phyloP scores from a whole-genome alignment of 371 early-diverging fungal genomes.

The Capniomyces stellatus region DNA sequence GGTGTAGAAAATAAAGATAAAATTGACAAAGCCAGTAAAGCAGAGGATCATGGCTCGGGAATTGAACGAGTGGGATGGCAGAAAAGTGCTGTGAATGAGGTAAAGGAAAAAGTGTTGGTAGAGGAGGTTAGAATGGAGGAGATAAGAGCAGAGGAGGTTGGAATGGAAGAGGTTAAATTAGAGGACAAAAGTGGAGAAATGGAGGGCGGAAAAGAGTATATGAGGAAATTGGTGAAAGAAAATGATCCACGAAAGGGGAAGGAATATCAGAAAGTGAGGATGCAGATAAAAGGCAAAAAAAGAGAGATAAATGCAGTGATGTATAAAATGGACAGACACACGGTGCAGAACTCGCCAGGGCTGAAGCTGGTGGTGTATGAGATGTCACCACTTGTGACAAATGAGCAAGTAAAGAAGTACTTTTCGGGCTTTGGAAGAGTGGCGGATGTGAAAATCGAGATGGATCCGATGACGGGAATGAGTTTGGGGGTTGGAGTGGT shows the following conservation, averaged over 20 bases:
- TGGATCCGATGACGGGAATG: conserved; percentile 22
- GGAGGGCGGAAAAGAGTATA: too few species aligned
- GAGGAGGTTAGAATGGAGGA: too few species aligned
- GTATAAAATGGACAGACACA: neutral
- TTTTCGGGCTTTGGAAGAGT: conserved; percentile 19
- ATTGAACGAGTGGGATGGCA: too few species aligned
- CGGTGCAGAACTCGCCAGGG: neutral
- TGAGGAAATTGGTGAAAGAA: too few species aligned
- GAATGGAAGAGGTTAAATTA: too few species aligned
- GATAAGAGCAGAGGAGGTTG: too few species aligned
- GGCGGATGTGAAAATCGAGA: conserved; percentile 11
- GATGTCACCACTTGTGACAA: conserved; percentile 22
- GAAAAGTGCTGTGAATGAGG: too few species aligned
- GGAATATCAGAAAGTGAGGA: neutral
- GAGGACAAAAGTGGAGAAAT: too few species aligned
- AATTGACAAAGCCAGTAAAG: too few species aligned
- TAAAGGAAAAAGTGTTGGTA: too few species aligned
- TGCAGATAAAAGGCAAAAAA: neutral
- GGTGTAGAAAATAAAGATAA: too few species aligned
- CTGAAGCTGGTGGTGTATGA: neutral
- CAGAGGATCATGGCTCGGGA: too few species aligned
- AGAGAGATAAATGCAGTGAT: neutral
- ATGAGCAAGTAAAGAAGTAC: conserved; percentile 14
- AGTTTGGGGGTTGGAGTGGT: conserved; percentile 22
- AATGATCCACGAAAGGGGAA: neutral